A percentile compares a stretch with the other conserved stretches of the same genome.
Evolutionary conservation across 345 rosid species (phyloP).

Genomic region (Atalantia buxifolia): DNA sequence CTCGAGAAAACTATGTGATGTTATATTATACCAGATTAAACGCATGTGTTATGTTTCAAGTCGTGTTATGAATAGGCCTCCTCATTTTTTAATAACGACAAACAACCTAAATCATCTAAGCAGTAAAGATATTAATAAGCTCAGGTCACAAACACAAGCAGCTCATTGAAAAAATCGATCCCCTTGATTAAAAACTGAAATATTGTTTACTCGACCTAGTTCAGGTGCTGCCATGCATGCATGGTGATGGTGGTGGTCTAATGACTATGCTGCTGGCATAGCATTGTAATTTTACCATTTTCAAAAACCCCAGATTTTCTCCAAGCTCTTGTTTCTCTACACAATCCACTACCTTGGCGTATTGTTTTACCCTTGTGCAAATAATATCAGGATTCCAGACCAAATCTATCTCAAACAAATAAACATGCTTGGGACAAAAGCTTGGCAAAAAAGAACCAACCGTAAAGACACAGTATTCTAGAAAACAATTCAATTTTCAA

Average conservation of each 20-base stretch:
- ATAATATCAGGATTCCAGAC: neutral
- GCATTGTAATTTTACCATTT: neutral
- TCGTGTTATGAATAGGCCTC: neutral
- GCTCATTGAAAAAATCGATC: no score
- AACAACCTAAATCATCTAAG: no score
- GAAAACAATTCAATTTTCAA: slow-evolving; percentile 20
- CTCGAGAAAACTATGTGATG: neutral
- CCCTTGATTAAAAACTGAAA: no score
- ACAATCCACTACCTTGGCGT: neutral
- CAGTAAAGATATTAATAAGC: no score
- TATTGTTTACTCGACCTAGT: no score
- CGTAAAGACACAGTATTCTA: slow-evolving; percentile 39
- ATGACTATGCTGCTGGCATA: no score
- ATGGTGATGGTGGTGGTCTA: no score
- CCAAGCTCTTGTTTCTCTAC: neutral
- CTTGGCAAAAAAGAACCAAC: slow-evolving; percentile 33
- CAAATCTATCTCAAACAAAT: neutral
- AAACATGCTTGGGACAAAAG: slow-evolving; percentile 37
- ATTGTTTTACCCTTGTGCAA: neutral
- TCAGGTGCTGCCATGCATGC: no score
- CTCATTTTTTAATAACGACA: no score
- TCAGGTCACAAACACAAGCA: no score
- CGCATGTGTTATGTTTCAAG: neutral
- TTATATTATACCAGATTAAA: no score
- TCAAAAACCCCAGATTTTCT: neutral